A percentile compares a stretch with the other conserved stretches of the same genome.
Conservation (phyloP, 164 flowering plant species). For the Tinospora cordifolia region DNA sequence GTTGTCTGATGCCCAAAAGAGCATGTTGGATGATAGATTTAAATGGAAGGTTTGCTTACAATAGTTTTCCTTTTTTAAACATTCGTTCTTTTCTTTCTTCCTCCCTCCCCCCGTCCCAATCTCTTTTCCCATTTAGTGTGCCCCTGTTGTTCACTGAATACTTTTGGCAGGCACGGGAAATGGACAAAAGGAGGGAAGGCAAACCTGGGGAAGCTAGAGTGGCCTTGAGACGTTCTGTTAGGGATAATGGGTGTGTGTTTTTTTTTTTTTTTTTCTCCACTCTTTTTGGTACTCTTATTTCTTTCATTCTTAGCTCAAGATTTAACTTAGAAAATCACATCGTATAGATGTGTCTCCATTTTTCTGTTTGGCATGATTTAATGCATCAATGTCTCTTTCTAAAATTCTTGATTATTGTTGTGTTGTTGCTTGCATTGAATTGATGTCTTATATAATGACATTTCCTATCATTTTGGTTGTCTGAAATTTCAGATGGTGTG, state of each 20-base stretch:
- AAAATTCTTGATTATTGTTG: too few species aligned
- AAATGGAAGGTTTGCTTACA: constrained; percentile 78
- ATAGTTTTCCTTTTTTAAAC: background rate
- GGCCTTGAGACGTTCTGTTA: constrained; percentile 79
- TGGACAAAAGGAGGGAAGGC: constrained; percentile 96
- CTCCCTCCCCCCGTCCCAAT: too few species aligned
- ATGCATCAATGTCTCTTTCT: background rate
- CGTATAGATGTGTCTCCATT: background rate
- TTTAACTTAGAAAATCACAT: background rate
- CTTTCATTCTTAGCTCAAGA: background rate
- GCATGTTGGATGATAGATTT: constrained; percentile 98
- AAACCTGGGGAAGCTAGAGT: constrained; percentile 94
- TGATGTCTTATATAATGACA: too few species aligned
- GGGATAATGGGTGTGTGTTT: constrained; percentile 79
- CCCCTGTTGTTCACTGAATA: constrained; percentile 7
- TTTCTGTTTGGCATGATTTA: background rate
- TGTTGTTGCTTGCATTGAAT: too few species aligned
- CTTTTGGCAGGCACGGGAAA: constrained; percentile 72
- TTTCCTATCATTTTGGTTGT: too few species aligned
- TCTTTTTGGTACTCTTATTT: background rate
- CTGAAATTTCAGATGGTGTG: too few species aligned
- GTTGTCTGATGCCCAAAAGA: constrained; percentile 90
- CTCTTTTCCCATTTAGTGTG: too few species aligned
- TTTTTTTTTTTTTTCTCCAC: constrained; percentile 1
- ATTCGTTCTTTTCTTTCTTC: background rate